These are phyloP conservation scores for Moesziomyces parantarcticus DNA, from an alignment of 1,284 basidiomycete genomes.

Conservation along the genomic window DNA sequence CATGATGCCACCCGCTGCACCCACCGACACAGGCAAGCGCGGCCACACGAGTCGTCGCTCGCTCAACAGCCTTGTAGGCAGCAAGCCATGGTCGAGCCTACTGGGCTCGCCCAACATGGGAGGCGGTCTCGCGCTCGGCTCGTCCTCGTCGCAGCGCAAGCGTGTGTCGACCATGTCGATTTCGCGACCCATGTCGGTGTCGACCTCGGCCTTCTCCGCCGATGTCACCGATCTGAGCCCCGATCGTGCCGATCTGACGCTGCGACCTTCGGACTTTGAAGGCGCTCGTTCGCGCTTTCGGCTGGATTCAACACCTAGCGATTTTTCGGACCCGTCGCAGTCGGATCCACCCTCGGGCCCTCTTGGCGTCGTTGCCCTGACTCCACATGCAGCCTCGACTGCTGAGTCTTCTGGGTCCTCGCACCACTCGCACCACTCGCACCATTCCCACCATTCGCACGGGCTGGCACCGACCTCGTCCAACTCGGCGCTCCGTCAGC, in stretches of 20 bases:
- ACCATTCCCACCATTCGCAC: slow-evolving; percentile 6
- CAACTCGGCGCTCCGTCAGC: slow-evolving; percentile 9
- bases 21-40: slow-evolving; percentile 5
- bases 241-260: slow-evolving; percentile 28
- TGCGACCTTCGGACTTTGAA: slow-evolving; percentile 29
- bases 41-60: slow-evolving; percentile 38
- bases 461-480: slow-evolving; percentile 10
- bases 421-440: slow-evolving; percentile 14
- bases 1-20: slow-evolving; percentile 12
- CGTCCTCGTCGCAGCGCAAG: slow-evolving; percentile 21
- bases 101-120: slow-evolving; percentile 29
- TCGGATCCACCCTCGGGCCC: slow-evolving; percentile 19
- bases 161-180: slow-evolving; percentile 24
- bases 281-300: slow-evolving; percentile 5
- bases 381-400: slow-evolving; percentile 14
- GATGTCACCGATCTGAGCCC: slow-evolving; percentile 7
- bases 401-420: slow-evolving; percentile 12
- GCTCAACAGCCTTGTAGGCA: slow-evolving; percentile 35
- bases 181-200: slow-evolving; percentile 41
- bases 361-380: slow-evolving; percentile 6
- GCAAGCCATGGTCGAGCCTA: slow-evolving; percentile 36
- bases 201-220: slow-evolving; percentile 35
- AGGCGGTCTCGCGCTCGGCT: slow-evolving; percentile 4
- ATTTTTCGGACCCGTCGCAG: slow-evolving; percentile 39
- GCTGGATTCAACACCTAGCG: slow-evolving; percentile 18